These are phyloP conservation scores for Solanum stenotomum DNA, from an alignment of 257 asterid species.

Conservation along the genomic window DNA sequence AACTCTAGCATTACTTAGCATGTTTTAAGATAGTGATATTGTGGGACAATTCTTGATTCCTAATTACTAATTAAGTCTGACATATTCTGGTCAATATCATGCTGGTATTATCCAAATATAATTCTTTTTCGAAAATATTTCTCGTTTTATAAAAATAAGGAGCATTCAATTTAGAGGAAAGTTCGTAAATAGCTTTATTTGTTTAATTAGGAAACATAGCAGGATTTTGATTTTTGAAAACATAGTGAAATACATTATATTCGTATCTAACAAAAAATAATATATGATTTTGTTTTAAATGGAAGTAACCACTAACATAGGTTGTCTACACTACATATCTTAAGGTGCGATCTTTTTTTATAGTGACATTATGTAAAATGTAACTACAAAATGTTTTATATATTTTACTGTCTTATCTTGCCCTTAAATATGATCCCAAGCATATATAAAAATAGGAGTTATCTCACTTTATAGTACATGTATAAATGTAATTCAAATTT, in stretches of 20 bases:
- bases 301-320: neutral
- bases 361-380: too few species aligned
- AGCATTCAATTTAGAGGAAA: neutral
- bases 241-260: too few species aligned
- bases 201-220: neutral
- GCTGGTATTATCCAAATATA: neutral
- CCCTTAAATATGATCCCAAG: neutral
- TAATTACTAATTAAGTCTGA: neutral
- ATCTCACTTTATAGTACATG: neutral
- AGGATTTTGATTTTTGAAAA: too few species aligned
- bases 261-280: too few species aligned
- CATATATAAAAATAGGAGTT: neutral
- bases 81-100: neutral
- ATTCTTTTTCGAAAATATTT: neutral
- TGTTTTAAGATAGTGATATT: neutral
- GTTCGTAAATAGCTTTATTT: neutral
- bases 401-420: neutral
- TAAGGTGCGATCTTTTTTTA: too few species aligned
- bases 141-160: neutral
- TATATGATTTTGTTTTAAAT: too few species aligned
- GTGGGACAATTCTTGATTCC: neutral
- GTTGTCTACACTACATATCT: neutral
- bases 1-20: neutral
- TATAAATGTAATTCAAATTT: neutral
- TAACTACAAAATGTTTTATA: too few species aligned